phyloP scores from a whole-genome alignment of 805 yeast species.

The Wickerhamiella vanderwaltii region DNA sequence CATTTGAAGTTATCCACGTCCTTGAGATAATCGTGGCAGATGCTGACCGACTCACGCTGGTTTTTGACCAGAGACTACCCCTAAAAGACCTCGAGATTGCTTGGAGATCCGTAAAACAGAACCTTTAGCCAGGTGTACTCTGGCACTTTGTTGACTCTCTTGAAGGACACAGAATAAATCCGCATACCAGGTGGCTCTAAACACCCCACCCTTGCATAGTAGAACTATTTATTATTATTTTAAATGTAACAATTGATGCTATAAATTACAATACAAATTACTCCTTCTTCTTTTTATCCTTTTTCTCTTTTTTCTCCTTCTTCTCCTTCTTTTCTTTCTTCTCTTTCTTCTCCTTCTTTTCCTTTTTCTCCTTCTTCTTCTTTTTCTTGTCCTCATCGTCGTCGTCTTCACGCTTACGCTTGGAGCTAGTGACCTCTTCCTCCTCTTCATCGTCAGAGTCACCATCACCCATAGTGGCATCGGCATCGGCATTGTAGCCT shows the following conservation, averaged over 20 bases:
- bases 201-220: no score
- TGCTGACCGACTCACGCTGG: slow-evolving; percentile 9
- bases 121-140: no score
- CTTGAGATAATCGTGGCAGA: slow-evolving; percentile 45
- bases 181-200: no score
- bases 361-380: slow-evolving; percentile 17
- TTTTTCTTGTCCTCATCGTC: slow-evolving; percentile 16
- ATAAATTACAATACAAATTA: slow-evolving; percentile 12
- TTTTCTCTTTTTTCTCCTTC: slow-evolving; percentile 19
- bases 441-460: slow-evolving; percentile 8
- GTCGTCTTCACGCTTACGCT: slow-evolving; percentile 11
- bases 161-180: no score
- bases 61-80: neutral
- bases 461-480: slow-evolving; percentile 43
- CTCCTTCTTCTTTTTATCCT: slow-evolving; percentile 16
- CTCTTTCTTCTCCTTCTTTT: slow-evolving; percentile 20
- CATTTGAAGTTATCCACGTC: slow-evolving; percentile 53
- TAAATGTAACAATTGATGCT: slow-evolving; percentile 3
- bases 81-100: neutral
- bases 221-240: no score
- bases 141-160: no score
- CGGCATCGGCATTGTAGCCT: slow-evolving; percentile 93
- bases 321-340: slow-evolving; percentile 17
- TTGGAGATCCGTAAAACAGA: neutral
- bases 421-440: slow-evolving; percentile 8